A percentile compares a stretch with the other conserved stretches of the same genome.
Evolutionary conservation across 495 filamentous ascomycete genomes (phyloP).

Genomic region (Antarctomyces pellizariae): DNA sequence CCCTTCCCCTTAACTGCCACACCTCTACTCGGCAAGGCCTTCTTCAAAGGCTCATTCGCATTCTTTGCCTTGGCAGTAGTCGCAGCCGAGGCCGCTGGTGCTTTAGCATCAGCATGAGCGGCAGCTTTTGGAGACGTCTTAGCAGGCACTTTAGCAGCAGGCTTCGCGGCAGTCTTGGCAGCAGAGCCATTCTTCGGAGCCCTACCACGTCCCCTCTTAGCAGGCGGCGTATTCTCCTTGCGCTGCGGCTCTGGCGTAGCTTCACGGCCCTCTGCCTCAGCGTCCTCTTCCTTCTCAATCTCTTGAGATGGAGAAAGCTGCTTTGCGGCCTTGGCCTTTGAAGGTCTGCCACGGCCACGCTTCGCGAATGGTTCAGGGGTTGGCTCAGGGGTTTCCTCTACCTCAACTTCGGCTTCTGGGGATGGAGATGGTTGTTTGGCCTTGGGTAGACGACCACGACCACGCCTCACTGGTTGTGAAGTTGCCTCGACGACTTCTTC

Average conservation of each 20-base stretch:
- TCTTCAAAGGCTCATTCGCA: conserved; percentile 1
- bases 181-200: neutral
- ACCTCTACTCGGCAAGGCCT: neutral
- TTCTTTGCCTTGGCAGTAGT: conserved; percentile 1
- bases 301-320: conserved; percentile 4
- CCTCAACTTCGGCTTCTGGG: conserved; percentile 1
- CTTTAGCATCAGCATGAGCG: neutral
- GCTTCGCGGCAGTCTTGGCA: conserved; percentile 1
- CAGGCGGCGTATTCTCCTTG: conserved; percentile 1
- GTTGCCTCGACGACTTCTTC: neutral
- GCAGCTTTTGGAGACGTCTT: neutral
- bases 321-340: conserved; percentile 4
- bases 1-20: conserved; percentile 2
- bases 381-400: neutral
- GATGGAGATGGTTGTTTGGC: conserved; percentile 1
- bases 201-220: neutral
- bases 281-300: conserved; percentile 1
- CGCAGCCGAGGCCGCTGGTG: neutral
- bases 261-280: neutral
- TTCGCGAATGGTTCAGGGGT: conserved; percentile 1
- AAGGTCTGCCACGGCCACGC: neutral
- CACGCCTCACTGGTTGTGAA: neutral
- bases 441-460: conserved; percentile 2
- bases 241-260: conserved; percentile 2
- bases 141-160: neutral